These are phyloP conservation scores for Amaranthus hypochondriacus DNA, from an alignment of 148 eudicot species.

Conservation along the genomic window DNA sequence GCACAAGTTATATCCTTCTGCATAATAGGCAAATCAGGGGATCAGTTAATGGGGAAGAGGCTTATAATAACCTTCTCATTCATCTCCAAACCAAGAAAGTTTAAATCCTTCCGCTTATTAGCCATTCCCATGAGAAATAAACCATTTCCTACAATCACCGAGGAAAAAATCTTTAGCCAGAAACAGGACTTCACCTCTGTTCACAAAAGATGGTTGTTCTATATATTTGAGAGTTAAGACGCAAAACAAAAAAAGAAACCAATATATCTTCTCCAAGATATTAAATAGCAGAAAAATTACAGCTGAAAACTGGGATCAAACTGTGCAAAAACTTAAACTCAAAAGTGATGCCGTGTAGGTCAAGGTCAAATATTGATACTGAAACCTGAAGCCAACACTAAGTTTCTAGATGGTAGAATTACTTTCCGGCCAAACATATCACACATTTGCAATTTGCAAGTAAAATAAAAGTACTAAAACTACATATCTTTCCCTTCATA, in stretches of 20 bases:
- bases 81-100: conserved; percentile 81
- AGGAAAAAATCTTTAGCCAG: background rate
- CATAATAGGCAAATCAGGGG: conserved; percentile 2
- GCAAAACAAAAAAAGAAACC: background rate
- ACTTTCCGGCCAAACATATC: too few relatives aligned
- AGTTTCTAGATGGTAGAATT: too few relatives aligned
- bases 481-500: too few relatives aligned
- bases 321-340: background rate
- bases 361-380: too few relatives aligned
- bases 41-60: conserved; percentile 1
- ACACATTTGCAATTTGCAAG: too few relatives aligned
- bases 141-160: conserved; percentile 64
- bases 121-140: conserved; percentile 73
- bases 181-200: background rate
- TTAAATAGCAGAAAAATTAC: background rate
- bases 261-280: background rate
- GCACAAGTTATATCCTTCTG: background rate
- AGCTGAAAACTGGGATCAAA: background rate
- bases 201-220: background rate
- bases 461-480: too few relatives aligned
- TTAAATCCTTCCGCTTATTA: conserved; percentile 44
- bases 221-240: background rate
- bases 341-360: background rate
- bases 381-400: too few relatives aligned
- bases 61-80: conserved; percentile 57